Evolutionary conservation across 1,139 yeast genomes (phyloP).

Genomic region (Sugiyamaella pinicola): DNA sequence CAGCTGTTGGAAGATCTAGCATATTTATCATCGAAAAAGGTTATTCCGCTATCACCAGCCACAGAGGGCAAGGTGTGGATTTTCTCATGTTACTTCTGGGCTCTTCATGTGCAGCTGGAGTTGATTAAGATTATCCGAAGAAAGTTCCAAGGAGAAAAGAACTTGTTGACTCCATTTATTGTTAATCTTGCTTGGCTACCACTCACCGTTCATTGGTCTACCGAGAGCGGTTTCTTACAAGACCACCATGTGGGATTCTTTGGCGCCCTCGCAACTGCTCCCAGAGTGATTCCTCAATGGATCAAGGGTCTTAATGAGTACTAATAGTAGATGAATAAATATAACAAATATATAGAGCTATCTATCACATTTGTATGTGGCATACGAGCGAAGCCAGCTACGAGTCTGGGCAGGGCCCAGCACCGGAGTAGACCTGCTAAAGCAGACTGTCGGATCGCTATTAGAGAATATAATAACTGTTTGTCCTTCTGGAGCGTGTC

Average conservation of each 20-base stretch:
- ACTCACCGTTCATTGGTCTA: constrained; percentile 49
- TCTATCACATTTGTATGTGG: neutral
- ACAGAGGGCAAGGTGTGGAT: constrained; percentile 43
- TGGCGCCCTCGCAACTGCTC: constrained; percentile 44
- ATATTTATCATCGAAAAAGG: constrained; percentile 44
- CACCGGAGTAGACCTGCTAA: no score
- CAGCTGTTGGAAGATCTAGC: constrained; percentile 49
- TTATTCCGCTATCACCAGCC: constrained; percentile 37
- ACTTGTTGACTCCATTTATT: constrained; percentile 37
- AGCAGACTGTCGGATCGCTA: no score
- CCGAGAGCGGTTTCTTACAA: constrained; percentile 42
- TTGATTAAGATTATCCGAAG: constrained; percentile 29
- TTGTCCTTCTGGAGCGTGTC: constrained; percentile 6
- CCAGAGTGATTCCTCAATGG: constrained; percentile 35
- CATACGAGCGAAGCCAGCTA: no score
- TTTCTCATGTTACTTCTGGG: constrained; percentile 47
- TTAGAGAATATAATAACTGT: constrained; percentile 25
- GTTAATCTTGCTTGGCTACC: constrained; percentile 47
- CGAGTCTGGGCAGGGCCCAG: neutral
- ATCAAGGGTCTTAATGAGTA: constrained; percentile 12
- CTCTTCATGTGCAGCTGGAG: constrained; percentile 46
- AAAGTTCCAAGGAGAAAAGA: constrained; percentile 25
- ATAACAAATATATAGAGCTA: neutral
- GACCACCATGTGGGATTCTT: constrained; percentile 44
- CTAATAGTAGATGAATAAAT: constrained; percentile 1